Evolutionary conservation across 371 early-diverging fungal genomes (phyloP).

Genomic region (Umbelopsis sp.): DNA sequence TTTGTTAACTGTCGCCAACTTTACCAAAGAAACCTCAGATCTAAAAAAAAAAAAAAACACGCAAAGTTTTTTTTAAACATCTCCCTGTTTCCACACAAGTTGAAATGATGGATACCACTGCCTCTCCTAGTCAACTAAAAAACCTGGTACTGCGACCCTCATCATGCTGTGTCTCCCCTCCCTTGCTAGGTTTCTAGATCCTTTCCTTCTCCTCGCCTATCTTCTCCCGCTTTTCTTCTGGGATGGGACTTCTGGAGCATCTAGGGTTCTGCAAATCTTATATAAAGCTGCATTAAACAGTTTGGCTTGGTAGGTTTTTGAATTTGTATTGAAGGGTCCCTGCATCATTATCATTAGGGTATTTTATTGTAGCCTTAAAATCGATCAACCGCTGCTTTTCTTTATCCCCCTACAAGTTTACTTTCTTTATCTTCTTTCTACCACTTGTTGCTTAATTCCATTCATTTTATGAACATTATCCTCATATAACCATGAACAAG

Average conservation of each 20-base stretch:
- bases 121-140: no score
- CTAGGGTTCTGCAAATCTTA: neutral
- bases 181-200: neutral
- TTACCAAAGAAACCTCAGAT: neutral
- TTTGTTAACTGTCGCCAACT: no score
- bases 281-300: neutral
- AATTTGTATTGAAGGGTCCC: neutral
- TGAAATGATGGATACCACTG: neutral
- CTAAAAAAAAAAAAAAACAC: neutral
- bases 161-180: neutral
- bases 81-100: conserved; percentile 1
- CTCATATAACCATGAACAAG: neutral
- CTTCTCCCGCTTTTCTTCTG: no score
- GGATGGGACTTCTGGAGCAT: no score
- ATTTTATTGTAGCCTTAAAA: neutral
- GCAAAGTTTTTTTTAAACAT: neutral
- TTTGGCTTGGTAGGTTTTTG: neutral
- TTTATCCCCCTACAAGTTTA: neutral
- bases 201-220: neutral
- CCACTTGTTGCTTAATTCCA: neutral
- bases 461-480: neutral
- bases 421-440: neutral
- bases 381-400: neutral
- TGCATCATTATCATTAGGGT: neutral
- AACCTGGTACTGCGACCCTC: neutral